Base-by-base conservation (phyloP, 192 early-diverging fungal genomes). In the Cetraspora pellucida region DNA sequence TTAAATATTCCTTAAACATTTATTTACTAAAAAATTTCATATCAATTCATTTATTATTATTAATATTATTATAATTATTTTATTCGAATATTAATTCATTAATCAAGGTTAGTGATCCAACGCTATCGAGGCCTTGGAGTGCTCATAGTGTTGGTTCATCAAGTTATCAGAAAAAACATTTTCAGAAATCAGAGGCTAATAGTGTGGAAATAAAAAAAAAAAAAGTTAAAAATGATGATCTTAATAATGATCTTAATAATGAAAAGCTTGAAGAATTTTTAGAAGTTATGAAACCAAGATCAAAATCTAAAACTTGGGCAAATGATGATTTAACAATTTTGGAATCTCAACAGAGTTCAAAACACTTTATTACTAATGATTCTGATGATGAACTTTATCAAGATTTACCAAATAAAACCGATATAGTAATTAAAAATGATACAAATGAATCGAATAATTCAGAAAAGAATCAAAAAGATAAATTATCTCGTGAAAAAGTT, bases 111-210 rank as follows among this genome's bases (percentile, higher is more conserved):
- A 92, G 92, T n/a, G 95, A 97, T 78, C 82, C 86, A 19, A 79
- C 88, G 7, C 83, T 99, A 44, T 90, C 94, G 9, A 89, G 96
- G 65, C 91, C 96, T 37, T 99, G 97, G 97, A 93, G 91, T 72
- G 87, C 90, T 66, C 90, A 99, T 81, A 90, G 95, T 16, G 83
- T 91, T 68, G 96, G 96, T 47, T 91, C 92, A 50, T 90, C 96
- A n/a, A 91, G 91, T 4, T 88, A 90, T 81, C 83, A 90, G 52
- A 82, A 87, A 37, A 82, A 78, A 11, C 63, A 82, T 21, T 81
- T 84, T 45, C 77, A 80, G n/a, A 77, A 79, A 46, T 8, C 49
- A 5, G 81, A 79, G 31, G 79, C 78, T 27, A 82, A 74, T 5
- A 73, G 37, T 30, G 78, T 85, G 5, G 74, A 83, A 23, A 67